Evolutionary conservation across 1,284 basidiomycete species (phyloP).

Genomic region (Erythrobasidium hasegawianum): DNA sequence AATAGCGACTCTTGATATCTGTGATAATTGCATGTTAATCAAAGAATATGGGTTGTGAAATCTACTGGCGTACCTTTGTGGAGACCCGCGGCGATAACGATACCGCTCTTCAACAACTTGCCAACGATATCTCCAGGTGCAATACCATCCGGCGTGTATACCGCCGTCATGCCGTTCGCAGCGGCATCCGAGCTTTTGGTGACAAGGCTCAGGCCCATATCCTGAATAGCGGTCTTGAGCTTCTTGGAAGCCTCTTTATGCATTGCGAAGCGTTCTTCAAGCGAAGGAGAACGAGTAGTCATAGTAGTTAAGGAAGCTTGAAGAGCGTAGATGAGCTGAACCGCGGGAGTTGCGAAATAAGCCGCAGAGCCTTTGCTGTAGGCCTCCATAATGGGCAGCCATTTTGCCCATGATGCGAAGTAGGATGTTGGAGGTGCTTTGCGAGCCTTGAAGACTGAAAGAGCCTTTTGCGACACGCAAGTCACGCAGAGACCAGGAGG

Average conservation of each 20-base stretch:
- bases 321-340: slow-evolving; percentile 74
- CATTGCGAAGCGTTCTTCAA: slow-evolving; percentile 73
- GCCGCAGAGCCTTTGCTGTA: slow-evolving; percentile 70
- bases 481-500: slow-evolving; percentile 92
- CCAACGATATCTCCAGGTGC: slow-evolving; percentile 69
- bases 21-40: too few relatives aligned
- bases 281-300: slow-evolving; percentile 58
- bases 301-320: slow-evolving; percentile 74
- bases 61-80: slow-evolving; percentile 59
- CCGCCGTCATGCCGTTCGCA: slow-evolving; percentile 84
- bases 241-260: slow-evolving; percentile 71
- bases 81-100: slow-evolving; percentile 85
- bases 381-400: slow-evolving; percentile 89
- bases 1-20: slow-evolving; percentile 70
- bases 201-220: slow-evolving; percentile 70
- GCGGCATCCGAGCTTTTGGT: slow-evolving; percentile 61
- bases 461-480: slow-evolving; percentile 72
- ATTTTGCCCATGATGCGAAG: slow-evolving; percentile 78
- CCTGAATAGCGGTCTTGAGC: slow-evolving; percentile 66
- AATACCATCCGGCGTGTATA: slow-evolving; percentile 69
- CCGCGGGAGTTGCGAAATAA: slow-evolving; percentile 80
- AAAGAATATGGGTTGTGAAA: too few relatives aligned
- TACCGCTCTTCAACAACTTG: slow-evolving; percentile 44
- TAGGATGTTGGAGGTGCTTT: slow-evolving; percentile 70
- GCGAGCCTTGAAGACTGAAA: slow-evolving; percentile 68